These are phyloP conservation scores for Dactylellina sp. DNA, from an alignment of 2,329 filamentous ascomycete species.

Conservation along the genomic window DNA sequence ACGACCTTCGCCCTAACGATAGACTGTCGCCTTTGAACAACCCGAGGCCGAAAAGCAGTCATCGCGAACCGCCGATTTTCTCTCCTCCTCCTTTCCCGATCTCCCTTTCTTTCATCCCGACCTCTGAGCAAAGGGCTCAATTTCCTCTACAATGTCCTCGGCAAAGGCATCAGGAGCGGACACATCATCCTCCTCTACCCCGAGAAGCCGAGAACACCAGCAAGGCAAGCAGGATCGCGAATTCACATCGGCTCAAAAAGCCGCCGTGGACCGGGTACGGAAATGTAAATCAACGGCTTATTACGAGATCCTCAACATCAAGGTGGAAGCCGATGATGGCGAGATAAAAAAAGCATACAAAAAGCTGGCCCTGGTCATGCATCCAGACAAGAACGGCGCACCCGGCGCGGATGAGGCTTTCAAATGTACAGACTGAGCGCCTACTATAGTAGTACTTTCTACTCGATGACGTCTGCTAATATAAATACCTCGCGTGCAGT, in stretches of 20 bases:
- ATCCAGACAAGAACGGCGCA: constrained; percentile 99
- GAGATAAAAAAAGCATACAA: constrained; percentile 99
- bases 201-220: constrained; percentile 73
- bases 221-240: constrained; percentile 80
- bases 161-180: constrained; percentile 51
- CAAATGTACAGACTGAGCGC: constrained; percentile 81
- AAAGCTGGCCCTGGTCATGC: constrained; percentile 91
- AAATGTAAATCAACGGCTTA: constrained; percentile 86
- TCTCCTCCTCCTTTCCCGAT: not conserved
- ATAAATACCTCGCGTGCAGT: constrained; percentile 63
- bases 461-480: too few species aligned
- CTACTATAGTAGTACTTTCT: too few species aligned
- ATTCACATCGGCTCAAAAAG: constrained; percentile 90
- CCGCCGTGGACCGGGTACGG: constrained; percentile 88
- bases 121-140: constrained; percentile 12
- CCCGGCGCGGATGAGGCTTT: constrained; percentile 96
- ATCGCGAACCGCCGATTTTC: too few species aligned
- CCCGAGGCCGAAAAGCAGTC: not conserved
- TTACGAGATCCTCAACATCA: constrained; percentile 90
- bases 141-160: constrained; percentile 23
- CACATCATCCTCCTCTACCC: constrained; percentile 43
- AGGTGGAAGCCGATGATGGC: constrained; percentile 75
- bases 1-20: not conserved
- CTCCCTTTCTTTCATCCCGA: not conserved
- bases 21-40: not conserved